Evolutionary conservation across 306 rosid genomes (phyloP).

Genomic region (Dalbergia cultrata): DNA sequence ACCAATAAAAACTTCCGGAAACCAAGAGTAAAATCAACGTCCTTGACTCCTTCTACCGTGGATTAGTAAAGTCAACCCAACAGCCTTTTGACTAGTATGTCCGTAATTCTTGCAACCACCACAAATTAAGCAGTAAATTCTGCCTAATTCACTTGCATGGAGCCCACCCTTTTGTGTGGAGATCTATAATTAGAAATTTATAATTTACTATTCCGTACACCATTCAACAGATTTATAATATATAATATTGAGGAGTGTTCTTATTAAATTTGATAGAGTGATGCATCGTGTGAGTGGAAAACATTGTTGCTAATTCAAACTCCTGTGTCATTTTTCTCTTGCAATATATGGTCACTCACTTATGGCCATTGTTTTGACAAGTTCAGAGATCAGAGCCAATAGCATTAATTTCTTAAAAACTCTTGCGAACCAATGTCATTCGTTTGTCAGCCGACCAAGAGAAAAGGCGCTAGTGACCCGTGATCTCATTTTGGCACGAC

Average conservation of each 20-base stretch:
- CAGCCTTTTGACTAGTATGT: neutral
- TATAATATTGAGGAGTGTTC: too few relatives aligned
- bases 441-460: slow-evolving; percentile 6
- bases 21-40: neutral
- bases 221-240: neutral
- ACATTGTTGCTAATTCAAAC: neutral
- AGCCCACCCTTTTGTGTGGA: neutral
- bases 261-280: too few relatives aligned
- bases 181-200: neutral
- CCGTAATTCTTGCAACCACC: slow-evolving; percentile 17
- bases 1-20: neutral
- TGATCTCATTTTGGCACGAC: slow-evolving; percentile 42
- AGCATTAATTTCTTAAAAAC: neutral
- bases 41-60: neutral
- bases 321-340: neutral
- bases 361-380: neutral
- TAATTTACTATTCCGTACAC: neutral
- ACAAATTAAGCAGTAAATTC: slow-evolving; percentile 43
- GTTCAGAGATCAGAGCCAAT: neutral
- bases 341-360: neutral
- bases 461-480: slow-evolving; percentile 17
- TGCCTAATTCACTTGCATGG: slow-evolving; percentile 9
- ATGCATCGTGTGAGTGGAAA: too few relatives aligned
- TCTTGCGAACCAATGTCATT: neutral
- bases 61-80: neutral